Evolutionary conservation across 441 rosid genomes (phyloP).

Genomic region (Populus hybrid): DNA sequence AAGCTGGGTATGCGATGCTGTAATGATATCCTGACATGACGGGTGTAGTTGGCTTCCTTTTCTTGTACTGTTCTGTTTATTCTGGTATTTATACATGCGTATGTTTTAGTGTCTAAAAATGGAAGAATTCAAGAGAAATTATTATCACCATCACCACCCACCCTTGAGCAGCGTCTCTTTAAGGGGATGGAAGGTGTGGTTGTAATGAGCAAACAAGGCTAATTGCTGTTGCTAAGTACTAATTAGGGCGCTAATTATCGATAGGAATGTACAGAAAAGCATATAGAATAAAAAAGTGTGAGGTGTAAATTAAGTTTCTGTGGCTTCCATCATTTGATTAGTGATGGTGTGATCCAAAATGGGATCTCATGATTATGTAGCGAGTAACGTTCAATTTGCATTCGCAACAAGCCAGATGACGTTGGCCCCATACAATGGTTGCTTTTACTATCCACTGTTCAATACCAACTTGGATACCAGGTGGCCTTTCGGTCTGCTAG

Average conservation of each 20-base stretch:
- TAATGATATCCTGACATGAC: background rate
- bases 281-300: background rate
- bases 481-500: too few relatives aligned
- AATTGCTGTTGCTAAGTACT: too few relatives aligned
- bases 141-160: too few relatives aligned
- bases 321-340: conserved; percentile 15
- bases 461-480: background rate
- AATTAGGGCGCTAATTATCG: background rate
- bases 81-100: background rate
- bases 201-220: too few relatives aligned
- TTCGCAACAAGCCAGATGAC: conserved; percentile 5
- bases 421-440: conserved; percentile 9
- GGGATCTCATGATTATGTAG: conserved; percentile 6
- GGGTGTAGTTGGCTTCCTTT: background rate
- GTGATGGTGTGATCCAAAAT: background rate
- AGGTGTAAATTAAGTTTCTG: conserved; percentile 1
- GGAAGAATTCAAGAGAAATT: too few relatives aligned
- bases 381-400: conserved; percentile 13
- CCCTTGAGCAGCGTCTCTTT: too few relatives aligned
- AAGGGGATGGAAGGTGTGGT: too few relatives aligned
- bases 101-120: too few relatives aligned
- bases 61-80: background rate
- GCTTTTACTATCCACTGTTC: background rate
- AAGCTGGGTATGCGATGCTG: background rate
- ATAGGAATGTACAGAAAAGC: background rate